Evolutionary conservation across 2,329 filamentous ascomycete genomes (phyloP).

Genomic region (Corinectria fuckeliana): DNA sequence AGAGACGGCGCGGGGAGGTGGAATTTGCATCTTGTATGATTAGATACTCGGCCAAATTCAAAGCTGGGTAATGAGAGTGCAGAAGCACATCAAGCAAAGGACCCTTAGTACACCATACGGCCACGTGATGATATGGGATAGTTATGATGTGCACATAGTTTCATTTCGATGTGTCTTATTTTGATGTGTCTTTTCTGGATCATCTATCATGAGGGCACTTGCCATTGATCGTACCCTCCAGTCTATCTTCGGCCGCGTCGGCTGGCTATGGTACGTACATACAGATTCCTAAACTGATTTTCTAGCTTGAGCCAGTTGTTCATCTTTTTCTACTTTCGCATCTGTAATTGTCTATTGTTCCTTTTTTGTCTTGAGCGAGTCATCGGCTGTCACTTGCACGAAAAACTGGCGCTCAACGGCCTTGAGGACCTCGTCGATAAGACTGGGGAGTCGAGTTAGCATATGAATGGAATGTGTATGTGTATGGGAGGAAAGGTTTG

Average conservation of each 20-base stretch:
- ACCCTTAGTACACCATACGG: background rate
- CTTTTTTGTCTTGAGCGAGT: slow-evolving; percentile 58
- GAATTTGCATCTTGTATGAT: slow-evolving; percentile 44
- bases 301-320: slow-evolving; percentile 32
- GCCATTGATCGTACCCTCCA: slow-evolving; percentile 2
- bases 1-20: slow-evolving; percentile 20
- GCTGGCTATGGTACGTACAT: slow-evolving; percentile 40
- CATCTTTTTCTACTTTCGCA: slow-evolving; percentile 26
- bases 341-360: slow-evolving; percentile 50
- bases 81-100: slow-evolving; percentile 25
- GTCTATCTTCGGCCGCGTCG: slow-evolving; percentile 6
- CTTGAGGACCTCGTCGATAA: slow-evolving; percentile 88
- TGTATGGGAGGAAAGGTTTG: slow-evolving; percentile 30
- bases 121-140: background rate
- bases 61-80: slow-evolving; percentile 39
- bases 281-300: slow-evolving; percentile 36
- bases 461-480: background rate
- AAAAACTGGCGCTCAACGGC: slow-evolving; percentile 74
- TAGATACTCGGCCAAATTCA: slow-evolving; percentile 40
- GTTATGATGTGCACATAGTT: slow-evolving; percentile 1
- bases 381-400: slow-evolving; percentile 55
- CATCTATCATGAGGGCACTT: slow-evolving; percentile 5
- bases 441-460: slow-evolving; percentile 51
- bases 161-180: slow-evolving; percentile 5
- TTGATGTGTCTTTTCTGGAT: slow-evolving; percentile 13